phyloP scores from a whole-genome alignment of 2,329 filamentous ascomycete genomes.

The Paecilomyces sp. region DNA sequence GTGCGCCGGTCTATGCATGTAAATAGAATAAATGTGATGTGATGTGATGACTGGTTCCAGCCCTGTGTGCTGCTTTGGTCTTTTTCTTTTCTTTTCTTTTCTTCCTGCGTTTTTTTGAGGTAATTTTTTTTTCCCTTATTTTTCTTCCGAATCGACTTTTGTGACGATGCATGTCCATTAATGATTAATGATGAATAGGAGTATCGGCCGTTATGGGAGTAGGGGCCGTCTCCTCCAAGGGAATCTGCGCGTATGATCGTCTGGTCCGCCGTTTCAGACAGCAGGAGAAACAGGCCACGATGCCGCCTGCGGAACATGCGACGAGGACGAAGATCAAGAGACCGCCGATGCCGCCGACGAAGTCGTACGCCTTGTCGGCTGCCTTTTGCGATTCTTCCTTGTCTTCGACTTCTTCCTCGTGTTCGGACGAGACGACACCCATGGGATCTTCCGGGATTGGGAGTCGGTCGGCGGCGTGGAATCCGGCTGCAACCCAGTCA shows the following conservation, averaged over 20 bases:
- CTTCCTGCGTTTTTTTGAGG: background rate
- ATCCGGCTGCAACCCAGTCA: constrained; percentile 25
- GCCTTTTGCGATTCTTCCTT: constrained; percentile 3
- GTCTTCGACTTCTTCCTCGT: constrained; percentile 13
- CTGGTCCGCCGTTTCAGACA: constrained; percentile 14
- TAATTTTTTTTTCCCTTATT: background rate
- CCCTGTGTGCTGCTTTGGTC: too few relatives aligned
- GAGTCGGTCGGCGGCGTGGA: constrained; percentile 10
- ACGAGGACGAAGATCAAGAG: constrained; percentile 22
- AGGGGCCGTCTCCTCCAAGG: constrained; percentile 17
- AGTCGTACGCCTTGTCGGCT: constrained; percentile 19
- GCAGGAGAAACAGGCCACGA: constrained; percentile 14
- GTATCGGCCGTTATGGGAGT: constrained; percentile 8
- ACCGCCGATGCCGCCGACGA: constrained; percentile 21
- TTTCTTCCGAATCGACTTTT: background rate
- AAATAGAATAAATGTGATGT: too few relatives aligned
- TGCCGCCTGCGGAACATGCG: constrained; percentile 15
- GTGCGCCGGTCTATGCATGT: too few relatives aligned
- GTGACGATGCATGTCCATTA: background rate
- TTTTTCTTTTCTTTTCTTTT: background rate
- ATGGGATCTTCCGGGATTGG: constrained; percentile 22
- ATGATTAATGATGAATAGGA: background rate
- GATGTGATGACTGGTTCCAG: too few relatives aligned
- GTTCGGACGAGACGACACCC: constrained; percentile 7
- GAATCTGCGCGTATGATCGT: constrained; percentile 21